A percentile compares a stretch with the other conserved stretches of the same genome.
Evolutionary conservation across 73 alveolate species (phyloP).

Genomic region (Symbiodinium natans): DNA sequence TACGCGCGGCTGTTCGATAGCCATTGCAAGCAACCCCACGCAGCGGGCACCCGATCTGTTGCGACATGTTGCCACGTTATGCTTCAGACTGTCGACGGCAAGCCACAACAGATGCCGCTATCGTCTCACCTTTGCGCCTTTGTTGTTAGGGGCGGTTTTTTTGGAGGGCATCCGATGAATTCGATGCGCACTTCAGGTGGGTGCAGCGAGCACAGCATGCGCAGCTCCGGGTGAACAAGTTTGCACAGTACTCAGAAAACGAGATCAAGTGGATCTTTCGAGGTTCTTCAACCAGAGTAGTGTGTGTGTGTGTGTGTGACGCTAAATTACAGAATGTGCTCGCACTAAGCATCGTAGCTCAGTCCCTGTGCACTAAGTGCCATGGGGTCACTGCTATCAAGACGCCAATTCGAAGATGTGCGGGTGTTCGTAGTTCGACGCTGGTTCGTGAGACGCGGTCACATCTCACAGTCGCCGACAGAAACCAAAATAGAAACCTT

Average conservation of each 20-base stretch:
- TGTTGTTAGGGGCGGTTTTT: not conserved
- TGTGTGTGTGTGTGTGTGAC: too few species aligned
- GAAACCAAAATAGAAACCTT: too few species aligned
- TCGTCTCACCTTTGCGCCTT: not conserved
- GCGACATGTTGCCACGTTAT: too few species aligned
- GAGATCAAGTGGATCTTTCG: too few species aligned
- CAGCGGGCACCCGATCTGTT: too few species aligned
- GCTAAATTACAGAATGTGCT: not conserved
- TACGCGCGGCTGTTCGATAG: too few species aligned
- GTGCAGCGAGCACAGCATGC: not conserved
- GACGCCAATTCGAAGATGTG: not conserved
- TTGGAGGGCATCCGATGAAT: not conserved
- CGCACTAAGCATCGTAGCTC: not conserved
- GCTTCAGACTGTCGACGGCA: too few species aligned
- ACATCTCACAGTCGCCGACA: not conserved
- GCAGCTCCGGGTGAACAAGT: too few species aligned
- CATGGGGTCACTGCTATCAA: not conserved
- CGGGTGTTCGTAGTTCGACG: conserved; percentile 9
- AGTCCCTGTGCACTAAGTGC: conserved; percentile 12
- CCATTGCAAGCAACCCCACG: too few species aligned
- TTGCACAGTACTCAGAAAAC: too few species aligned
- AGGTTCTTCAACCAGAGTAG: too few species aligned
- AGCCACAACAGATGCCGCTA: too few species aligned
- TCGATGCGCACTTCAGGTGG: not conserved
- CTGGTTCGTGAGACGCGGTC: not conserved